Evolutionary conservation across 148 eudicot species (phyloP).

Genomic region (Rheum nobile): DNA sequence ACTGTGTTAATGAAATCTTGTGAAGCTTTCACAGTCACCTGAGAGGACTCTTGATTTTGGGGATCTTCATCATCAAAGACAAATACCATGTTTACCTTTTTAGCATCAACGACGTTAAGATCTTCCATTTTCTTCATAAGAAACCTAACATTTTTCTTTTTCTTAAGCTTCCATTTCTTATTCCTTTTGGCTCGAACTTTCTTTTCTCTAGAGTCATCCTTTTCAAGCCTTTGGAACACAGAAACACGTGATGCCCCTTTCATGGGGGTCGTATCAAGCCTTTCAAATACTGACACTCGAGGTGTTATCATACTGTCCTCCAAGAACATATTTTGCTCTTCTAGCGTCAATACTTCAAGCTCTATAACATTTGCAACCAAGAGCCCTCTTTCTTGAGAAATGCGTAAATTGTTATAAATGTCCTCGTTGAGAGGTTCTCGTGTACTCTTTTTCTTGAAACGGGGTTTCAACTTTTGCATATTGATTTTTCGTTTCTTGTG

Average conservation of each 20-base stretch:
- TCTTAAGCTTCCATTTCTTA: no score
- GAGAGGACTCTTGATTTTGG: neutral
- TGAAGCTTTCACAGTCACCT: neutral
- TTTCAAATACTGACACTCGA: neutral
- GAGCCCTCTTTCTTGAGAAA: neutral
- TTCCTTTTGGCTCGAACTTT: no score
- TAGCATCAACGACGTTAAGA: neutral
- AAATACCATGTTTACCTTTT: neutral
- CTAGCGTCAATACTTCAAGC: neutral
- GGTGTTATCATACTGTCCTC: neutral
- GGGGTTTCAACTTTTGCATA: neutral
- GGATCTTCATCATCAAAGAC: neutral
- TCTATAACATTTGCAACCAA: neutral
- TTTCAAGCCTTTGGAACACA: neutral
- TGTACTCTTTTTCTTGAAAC: neutral
- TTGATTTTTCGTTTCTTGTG: neutral
- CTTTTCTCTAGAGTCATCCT: no score
- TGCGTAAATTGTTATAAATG: neutral
- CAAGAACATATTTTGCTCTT: neutral
- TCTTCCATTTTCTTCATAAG: no score
- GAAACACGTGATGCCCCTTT: neutral
- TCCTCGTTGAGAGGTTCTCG: neutral
- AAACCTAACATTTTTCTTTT: no score
- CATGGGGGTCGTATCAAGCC: neutral
- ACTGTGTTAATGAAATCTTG: neutral